phyloP scores from a whole-genome alignment of 192 early-diverging fungal species.

The Coemansia sp. region DNA sequence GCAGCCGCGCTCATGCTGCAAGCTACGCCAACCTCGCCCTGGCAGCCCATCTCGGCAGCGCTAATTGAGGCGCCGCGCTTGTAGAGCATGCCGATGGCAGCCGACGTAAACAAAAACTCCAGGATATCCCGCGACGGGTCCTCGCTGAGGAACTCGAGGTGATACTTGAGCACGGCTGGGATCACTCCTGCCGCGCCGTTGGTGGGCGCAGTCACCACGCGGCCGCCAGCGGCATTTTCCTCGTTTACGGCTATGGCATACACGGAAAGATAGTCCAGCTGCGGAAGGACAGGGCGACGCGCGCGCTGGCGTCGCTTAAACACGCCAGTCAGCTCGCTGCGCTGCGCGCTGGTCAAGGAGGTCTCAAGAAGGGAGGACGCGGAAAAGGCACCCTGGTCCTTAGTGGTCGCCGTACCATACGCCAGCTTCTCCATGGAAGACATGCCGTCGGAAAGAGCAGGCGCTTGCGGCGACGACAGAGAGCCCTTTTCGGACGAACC shows the following conservation, averaged over 20 bases:
- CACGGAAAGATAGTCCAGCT: conserved; percentile 85
- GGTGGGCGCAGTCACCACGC: conserved; percentile 91
- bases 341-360: conserved; percentile 41
- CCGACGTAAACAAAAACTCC: conserved; percentile 88
- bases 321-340: conserved; percentile 37
- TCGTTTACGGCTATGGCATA: conserved; percentile 98
- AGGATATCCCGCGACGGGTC: conserved; percentile 80
- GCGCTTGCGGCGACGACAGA: conserved; percentile 14
- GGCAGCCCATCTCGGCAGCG: conserved; percentile 96
- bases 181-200: conserved; percentile 95
- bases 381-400: not conserved
- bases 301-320: conserved; percentile 40
- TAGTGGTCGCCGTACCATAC: not conserved
- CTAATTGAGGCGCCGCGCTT: conserved; percentile 93
- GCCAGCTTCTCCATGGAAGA: not conserved
- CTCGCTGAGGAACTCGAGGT: conserved; percentile 90
- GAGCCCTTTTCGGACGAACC: conserved; percentile 36
- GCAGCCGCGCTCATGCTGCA: conserved; percentile 96
- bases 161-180: conserved; percentile 92
- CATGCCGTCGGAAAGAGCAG: conserved; percentile 20
- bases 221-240: conserved; percentile 78
- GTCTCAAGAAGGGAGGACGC: conserved; percentile 22
- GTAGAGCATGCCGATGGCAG: conserved; percentile 95
- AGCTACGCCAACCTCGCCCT: conserved; percentile 96
- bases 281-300: conserved; percentile 61